phyloP scores from a whole-genome alignment of 148 eudicot species.

The Silene conica region DNA sequence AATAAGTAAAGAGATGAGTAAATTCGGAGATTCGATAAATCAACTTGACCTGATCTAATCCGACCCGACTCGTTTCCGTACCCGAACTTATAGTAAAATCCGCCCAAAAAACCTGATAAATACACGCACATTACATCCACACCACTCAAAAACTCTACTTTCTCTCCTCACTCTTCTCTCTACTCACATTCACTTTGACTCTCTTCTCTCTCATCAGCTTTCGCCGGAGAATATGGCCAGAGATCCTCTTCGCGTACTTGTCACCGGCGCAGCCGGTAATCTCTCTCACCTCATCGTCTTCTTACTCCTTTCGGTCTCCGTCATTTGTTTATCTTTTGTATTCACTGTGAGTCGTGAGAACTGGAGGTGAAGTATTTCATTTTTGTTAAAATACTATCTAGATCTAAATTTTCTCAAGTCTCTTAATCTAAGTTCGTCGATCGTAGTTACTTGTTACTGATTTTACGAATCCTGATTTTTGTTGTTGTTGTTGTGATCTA shows the following conservation, averaged over 20 bases:
- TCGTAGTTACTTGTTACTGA: not conserved
- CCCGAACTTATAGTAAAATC: not conserved
- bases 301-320: no score
- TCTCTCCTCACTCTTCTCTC: not conserved
- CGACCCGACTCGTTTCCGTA: not conserved
- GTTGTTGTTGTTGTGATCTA: not conserved
- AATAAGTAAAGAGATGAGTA: no score
- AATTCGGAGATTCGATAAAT: no score
- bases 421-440: no score
- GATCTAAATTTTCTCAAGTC: no score
- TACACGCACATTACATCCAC: not conserved
- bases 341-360: not conserved
- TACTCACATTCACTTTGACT: not conserved
- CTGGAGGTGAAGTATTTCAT: no score
- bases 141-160: not conserved
- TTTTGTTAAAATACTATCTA: no score
- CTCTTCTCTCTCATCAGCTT: not conserved
- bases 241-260: constrained; percentile 9
- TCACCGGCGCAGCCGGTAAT: constrained; percentile 11
- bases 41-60: not conserved
- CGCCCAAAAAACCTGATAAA: not conserved
- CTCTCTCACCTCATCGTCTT: not conserved
- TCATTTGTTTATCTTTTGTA: no score
- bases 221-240: constrained; percentile 2
- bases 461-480: no score